Evolutionary conservation across 169 alveolate species (phyloP), one percentile per base, ranked within the genome.

Genomic region (Eimeria tenella): DNA sequence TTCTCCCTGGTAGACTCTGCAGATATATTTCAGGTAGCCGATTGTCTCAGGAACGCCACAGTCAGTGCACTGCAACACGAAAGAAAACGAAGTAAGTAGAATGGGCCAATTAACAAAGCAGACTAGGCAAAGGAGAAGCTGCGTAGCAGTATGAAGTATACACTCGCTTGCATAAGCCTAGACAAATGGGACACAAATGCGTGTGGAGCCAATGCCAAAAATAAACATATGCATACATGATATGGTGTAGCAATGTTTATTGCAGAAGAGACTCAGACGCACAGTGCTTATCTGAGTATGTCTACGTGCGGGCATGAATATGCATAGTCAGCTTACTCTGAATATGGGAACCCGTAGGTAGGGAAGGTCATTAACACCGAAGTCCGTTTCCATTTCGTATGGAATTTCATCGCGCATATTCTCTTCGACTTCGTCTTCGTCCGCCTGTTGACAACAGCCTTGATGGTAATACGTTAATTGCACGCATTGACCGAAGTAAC

Each of bases 41-140:
- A 98, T 98, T 13, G 98, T 97, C 95, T 98, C 98, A 55, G 98
- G 98, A 31, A 97, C 95, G 25, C 99, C 99, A 21, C 97, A 96
- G 58, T 95, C 97, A n/a, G 98, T 98, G 94, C 97, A 96, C 95
- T 93, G 91, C 53, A 21, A 63, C 63, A 70, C 7, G 23, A 8
- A 42, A 1, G 50, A 60, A 17, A 50, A 8, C 75, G 19, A 50
- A 53, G 11, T 73, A 53, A 79, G 15, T 7, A 3, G 8, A 3
- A 21, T 9, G 52, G 53, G 3, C 7, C 77, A 68, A 4, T 63
- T 6, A 15, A 63, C 21, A 63, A 9, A 15, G 21, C 21, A 19
- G 15, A 63, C 23, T 65, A 25, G 5, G 21, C 74, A 65, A 25
- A 19, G 74, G 5, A 65, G 74, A n/a, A 19, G 74, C 49, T 8